A percentile compares a stretch with the other conserved stretches of the same genome.
These are phyloP conservation scores for Amylostereum areolatum DNA, from an alignment of 1,284 basidiomycete species.

Conservation along the genomic window DNA sequence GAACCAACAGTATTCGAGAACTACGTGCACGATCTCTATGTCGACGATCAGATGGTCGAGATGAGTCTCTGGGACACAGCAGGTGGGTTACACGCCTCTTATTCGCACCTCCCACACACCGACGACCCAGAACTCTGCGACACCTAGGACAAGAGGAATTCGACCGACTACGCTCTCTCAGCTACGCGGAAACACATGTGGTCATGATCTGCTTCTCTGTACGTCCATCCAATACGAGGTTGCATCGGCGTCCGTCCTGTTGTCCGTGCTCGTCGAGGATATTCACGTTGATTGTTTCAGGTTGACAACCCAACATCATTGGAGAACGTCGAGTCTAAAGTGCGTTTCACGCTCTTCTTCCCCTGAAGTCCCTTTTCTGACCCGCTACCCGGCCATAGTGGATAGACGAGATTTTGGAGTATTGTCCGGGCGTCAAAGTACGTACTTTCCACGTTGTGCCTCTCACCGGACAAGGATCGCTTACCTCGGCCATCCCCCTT, in stretches of 20 bases:
- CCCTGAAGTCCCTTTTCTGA: not conserved
- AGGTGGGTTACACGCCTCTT: conserved; percentile 43
- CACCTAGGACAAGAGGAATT: conserved; percentile 90
- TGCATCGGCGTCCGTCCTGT: too few relatives aligned
- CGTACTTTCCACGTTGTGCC: too few relatives aligned
- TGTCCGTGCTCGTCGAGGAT: conserved; percentile 1
- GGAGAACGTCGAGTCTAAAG: conserved; percentile 91
- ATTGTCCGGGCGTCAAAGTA: conserved; percentile 92
- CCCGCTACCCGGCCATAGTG: conserved; percentile 42
- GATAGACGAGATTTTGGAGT: conserved; percentile 84
- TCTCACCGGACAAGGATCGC: conserved; percentile 3
- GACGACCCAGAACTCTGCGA: not conserved
- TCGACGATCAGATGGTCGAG: conserved; percentile 83
- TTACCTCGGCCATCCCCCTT: conserved; percentile 3
- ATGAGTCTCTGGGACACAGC: conserved; percentile 96
- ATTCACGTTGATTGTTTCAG: conserved; percentile 26
- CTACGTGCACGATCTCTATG: conserved; percentile 80
- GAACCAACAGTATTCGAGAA: conserved; percentile 94
- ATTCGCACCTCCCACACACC: not conserved
- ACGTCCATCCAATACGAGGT: conserved; percentile 25
- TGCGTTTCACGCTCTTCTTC: conserved; percentile 25
- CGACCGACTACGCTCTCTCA: conserved; percentile 84
- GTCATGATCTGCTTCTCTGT: conserved; percentile 94
- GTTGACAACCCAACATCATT: conserved; percentile 83
- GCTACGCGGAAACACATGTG: conserved; percentile 93